Conservation (phyloP, 73 alveolate species). For the Tetrahymena elliotti region DNA sequence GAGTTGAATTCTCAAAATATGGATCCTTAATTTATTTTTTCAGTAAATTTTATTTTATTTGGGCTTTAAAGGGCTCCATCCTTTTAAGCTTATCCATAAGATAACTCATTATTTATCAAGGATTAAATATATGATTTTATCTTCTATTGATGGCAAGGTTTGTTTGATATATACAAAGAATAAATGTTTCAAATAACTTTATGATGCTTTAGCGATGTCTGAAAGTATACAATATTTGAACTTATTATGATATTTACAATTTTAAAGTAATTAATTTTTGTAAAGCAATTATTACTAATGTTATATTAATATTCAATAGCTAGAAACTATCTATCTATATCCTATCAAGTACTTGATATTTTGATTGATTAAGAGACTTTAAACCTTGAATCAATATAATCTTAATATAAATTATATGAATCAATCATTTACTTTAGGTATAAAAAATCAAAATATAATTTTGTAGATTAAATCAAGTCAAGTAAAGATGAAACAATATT, state of each 20-base stretch:
- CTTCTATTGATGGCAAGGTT: not conserved
- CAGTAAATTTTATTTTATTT: not conserved
- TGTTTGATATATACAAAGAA: not conserved
- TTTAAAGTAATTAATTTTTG: not conserved
- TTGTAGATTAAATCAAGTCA: not conserved
- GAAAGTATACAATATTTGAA: not conserved
- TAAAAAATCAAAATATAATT: not conserved
- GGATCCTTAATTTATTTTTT: not conserved
- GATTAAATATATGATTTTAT: not conserved
- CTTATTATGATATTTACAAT: no score
- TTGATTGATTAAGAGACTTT: no score
- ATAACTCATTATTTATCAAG: not conserved
- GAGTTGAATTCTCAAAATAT: not conserved
- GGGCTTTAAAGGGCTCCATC: not conserved
- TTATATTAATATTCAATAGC: no score
- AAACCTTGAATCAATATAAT: not conserved
- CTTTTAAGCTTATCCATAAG: not conserved
- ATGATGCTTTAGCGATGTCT: not conserved
- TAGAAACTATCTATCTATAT: no score
- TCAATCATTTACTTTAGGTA: not conserved
- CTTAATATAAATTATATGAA: not conserved
- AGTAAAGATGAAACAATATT: not conserved
- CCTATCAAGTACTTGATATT: not conserved
- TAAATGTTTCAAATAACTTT: no score
- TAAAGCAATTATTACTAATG: not conserved